Conservation (phyloP, 139 green algal genomes). For the Marvania coccoides region DNA sequence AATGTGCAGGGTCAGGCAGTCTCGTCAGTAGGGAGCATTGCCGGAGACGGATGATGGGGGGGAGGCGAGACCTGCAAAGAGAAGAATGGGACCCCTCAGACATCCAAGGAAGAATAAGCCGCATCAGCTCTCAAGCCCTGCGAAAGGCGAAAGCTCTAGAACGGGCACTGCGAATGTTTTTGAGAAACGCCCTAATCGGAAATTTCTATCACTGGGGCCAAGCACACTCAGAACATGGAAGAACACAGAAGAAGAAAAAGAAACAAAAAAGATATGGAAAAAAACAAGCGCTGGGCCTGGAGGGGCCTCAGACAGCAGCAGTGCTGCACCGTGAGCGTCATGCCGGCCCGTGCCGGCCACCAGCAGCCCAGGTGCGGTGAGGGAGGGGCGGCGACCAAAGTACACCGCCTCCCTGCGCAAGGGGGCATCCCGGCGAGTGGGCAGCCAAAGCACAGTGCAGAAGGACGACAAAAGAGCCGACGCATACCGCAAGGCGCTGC, state of each 20-base stretch:
- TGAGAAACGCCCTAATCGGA: constrained; percentile 51
- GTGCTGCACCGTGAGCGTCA: constrained; percentile 13
- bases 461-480: background rate
- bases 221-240: background rate
- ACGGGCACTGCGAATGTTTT: constrained; percentile 71
- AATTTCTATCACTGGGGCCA: constrained; percentile 33
- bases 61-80: no score
- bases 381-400: background rate
- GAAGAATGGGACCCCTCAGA: constrained; percentile 35
- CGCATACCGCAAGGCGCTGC: background rate
- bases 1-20: no score
- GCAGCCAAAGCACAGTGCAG: background rate
- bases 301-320: constrained; percentile 24
- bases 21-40: no score
- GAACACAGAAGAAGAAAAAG: background rate
- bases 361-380: background rate
- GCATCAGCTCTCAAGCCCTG: constrained; percentile 67
- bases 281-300: no score
- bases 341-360: background rate
- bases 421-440: background rate
- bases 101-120: constrained; percentile 66
- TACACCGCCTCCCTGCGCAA: background rate
- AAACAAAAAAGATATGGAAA: background rate
- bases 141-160: constrained; percentile 64
- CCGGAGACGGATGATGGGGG: no score